Evolutionary conservation across 441 rosid species (phyloP), one percentile per base, ranked within the genome.

Genomic region (Dalechampia spathulata): DNA sequence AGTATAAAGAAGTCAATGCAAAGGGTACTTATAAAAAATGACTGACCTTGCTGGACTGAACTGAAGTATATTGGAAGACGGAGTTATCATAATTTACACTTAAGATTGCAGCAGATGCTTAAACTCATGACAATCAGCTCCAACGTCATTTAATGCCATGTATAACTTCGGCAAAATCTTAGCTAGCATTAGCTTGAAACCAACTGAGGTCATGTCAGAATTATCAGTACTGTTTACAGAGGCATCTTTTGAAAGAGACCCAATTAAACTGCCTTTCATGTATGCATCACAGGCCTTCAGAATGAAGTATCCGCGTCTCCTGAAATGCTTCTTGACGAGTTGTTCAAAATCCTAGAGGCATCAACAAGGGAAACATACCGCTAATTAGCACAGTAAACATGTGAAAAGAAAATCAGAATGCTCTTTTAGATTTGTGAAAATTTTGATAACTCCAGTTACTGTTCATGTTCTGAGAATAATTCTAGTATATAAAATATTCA

Each of bases 211-310:
- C 59, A 82, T 66, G 64, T 90, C 80, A n/a, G 80, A 79, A 27
- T 63, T 60, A 49, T 66, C 65, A 42, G 65, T 71, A 52, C 72
- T 67, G 49, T 64, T 75, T 25, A 68, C 70, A 1, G 82, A 73
- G 7, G 88, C 96, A 46, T 87, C 93, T 68, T 81, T 65, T 34
- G 72, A 46, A 20, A 90, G 94, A 48, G 96, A 86, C 32, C 97
- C 97, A 25, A 94, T 87, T 60, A 90, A 68, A 68, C 73, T 76
- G 68, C 99, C 99, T 66, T 80, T 83, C 97, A 78, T 87, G 65
- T 87, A 90, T 14, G 99, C 86, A 58, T 85, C 84, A 56, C 96
- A 90, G 34, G 97, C 99, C 77, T 76, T 87, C 50, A 93, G 90
- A 70, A 93, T 78, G 78, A 81, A 84, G 64, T 73, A 73, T 7